Conservation (phyloP, 164 flowering plant genomes). For the Sedum album region DNA sequence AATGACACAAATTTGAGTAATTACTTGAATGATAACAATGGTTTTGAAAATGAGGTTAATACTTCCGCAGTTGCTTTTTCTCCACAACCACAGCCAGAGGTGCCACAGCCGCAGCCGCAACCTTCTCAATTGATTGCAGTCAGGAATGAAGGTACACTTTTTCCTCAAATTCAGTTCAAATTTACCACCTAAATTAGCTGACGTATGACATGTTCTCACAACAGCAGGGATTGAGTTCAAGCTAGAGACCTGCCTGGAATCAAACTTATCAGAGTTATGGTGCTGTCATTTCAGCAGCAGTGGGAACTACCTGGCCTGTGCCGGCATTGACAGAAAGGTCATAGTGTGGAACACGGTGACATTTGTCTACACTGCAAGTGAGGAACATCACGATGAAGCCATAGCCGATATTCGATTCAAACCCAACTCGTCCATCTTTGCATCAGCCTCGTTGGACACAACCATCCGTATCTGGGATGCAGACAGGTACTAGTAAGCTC, state of each 20-base stretch:
- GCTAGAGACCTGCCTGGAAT: conserved; percentile 19
- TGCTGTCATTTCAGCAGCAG: conserved; percentile 37
- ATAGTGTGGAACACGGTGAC: conserved; percentile 17
- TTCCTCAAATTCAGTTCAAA: background rate
- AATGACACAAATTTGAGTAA: background rate
- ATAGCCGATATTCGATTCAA: conserved; percentile 21
- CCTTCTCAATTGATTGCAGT: background rate
- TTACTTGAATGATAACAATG: background rate
- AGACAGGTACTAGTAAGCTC: conserved; percentile 8
- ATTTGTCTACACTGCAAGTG: background rate
- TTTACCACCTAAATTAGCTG: no score
- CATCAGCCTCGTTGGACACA: conserved; percentile 22
- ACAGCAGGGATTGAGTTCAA: conserved; percentile 21
- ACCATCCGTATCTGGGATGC: conserved; percentile 23
- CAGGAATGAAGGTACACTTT: background rate
- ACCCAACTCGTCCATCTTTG: conserved; percentile 17
- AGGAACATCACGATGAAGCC: conserved; percentile 13
- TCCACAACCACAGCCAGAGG: background rate
- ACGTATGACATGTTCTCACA: background rate
- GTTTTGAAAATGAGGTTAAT: background rate
- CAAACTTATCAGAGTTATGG: conserved; percentile 21
- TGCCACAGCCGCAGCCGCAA: background rate
- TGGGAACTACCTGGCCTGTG: conserved; percentile 35
- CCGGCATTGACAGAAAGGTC: conserved; percentile 30
- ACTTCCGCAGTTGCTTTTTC: background rate